Percentiles rank a stretch among this genome's conserved stretches.
phyloP scores from a whole-genome alignment of 352 stramenopile species.

The Phytophthora tubulina region DNA sequence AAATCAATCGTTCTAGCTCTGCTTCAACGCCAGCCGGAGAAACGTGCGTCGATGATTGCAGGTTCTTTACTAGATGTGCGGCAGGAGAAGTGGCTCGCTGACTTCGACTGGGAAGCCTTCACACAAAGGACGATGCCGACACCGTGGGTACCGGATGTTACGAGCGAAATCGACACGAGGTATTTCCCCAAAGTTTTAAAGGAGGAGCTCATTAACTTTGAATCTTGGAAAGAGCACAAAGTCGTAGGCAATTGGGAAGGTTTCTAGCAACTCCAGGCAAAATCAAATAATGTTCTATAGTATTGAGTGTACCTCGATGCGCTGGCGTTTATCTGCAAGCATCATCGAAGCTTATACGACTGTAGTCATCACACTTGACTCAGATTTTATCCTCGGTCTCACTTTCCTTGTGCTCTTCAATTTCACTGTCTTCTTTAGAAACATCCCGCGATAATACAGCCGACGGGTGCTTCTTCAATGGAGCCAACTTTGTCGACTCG shows the following conservation, averaged over 20 bases:
- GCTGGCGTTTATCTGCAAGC: not conserved
- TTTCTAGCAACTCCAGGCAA: constrained; percentile 34
- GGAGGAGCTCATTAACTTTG: constrained; percentile 44
- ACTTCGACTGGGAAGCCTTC: constrained; percentile 59
- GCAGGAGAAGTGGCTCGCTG: constrained; percentile 47
- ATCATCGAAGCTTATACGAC: not conserved
- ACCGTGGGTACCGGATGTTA: constrained; percentile 58
- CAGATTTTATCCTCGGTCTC: constrained; percentile 19
- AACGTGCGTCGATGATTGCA: constrained; percentile 47
- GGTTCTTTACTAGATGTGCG: constrained; percentile 42
- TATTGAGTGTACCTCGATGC: constrained; percentile 1
- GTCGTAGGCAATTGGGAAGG: constrained; percentile 49
- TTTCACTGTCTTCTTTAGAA: constrained; percentile 47
- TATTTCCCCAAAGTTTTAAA: constrained; percentile 53
- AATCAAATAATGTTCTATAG: constrained; percentile 40
- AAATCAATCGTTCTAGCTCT: constrained; percentile 51
- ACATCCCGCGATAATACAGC: constrained; percentile 46
- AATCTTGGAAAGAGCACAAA: constrained; percentile 46
- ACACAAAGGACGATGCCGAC: constrained; percentile 39
- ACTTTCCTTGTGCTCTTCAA: constrained; percentile 49
- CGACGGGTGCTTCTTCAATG: constrained; percentile 57
- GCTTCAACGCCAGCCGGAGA: constrained; percentile 55
- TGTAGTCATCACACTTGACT: not conserved
- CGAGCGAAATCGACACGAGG: constrained; percentile 45
- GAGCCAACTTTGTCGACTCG: constrained; percentile 40